Evolutionary conservation across 148 eudicot genomes (phyloP), one percentile per base, ranked within the genome.

Genomic region (Pharnaceum exiguum): DNA sequence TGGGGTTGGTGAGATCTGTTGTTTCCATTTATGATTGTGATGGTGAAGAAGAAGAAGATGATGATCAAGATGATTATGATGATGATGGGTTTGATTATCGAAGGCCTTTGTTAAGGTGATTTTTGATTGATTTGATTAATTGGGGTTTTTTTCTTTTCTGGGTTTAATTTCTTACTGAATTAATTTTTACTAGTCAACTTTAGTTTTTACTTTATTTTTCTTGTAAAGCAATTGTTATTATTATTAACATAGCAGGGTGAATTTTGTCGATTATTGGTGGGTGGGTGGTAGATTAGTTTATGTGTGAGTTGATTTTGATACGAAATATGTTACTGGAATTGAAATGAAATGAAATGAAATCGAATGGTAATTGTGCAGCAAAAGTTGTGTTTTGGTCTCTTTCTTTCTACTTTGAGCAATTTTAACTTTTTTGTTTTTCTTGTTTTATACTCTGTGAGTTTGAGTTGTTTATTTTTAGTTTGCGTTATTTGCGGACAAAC

Each of bases 1-100:
- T 82, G 53, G 32, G 61, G 21, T 76, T 82, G 13, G 86, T 76
- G 6, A 19, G 55, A 56, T 75, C 61, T 50, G 57, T 45, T 1
- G 55, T 59, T 26, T 28, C 68, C 1, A 72, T 44, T 26, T 59
- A 70, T 43, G 73, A 74, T 65, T 72, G 66, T 22, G 77, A 73
- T 12, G 72, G 35, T 13, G 61, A 61, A 18, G 50, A 28, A n/a
- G 59, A 49, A 17, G 60, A 37, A 25, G 46, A 45, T 42, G 74
- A 59, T 16, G 52, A n/a, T 8, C 52, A 44, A 29, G 45, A 50
- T 51, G 60, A 59, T 26, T 9, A 31, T 62, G 38, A 13, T 18
- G 23, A 24, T 18, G 24, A 30, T 12, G 13, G 29, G 29, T 51
- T 40, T 7, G 57, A 52, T 11, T 19, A 10, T 21, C 18, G 16